Percentiles rank a stretch among this genome's conserved stretches.
Conservation (phyloP, 495 filamentous ascomycete genomes). For the Penicillium tannophilum region DNA sequence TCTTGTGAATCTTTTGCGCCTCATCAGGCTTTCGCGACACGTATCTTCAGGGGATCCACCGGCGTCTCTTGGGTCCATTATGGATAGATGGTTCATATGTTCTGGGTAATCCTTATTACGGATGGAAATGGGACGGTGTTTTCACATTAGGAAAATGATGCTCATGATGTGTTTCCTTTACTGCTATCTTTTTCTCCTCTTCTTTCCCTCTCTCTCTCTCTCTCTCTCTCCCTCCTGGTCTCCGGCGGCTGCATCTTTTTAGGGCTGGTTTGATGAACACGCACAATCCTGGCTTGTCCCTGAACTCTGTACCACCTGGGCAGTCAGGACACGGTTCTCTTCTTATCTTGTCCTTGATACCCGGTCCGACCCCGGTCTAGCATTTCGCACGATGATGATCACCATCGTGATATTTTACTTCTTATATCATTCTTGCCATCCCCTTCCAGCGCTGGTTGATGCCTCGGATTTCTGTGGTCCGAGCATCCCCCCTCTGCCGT, state of each 20-base stretch:
- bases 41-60: constrained; percentile 11
- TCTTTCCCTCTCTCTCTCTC: constrained; percentile 16
- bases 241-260: constrained; percentile 5
- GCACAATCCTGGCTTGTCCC: not conserved
- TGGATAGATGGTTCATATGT: constrained; percentile 37
- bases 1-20: constrained; percentile 22
- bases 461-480: constrained; percentile 23
- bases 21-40: constrained; percentile 14
- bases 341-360: not conserved
- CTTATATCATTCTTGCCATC: constrained; percentile 24
- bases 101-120: constrained; percentile 37
- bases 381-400: constrained; percentile 15
- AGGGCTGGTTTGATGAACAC: constrained; percentile 11
- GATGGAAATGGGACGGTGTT: constrained; percentile 32
- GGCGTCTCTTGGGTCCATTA: constrained; percentile 34
- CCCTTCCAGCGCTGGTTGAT: constrained; percentile 32
- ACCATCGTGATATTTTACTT: constrained; percentile 21
- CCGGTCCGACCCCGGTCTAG: constrained; percentile 4
- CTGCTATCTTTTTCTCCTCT: constrained; percentile 8
- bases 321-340: not conserved
- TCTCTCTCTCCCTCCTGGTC: constrained; percentile 10
- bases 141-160: constrained; percentile 29
- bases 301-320: not conserved
- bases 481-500: constrained; percentile 17
- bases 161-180: constrained; percentile 26